Conservation (phyloP, 805 yeast species). For the Schwanniomyces polymorphus region DNA sequence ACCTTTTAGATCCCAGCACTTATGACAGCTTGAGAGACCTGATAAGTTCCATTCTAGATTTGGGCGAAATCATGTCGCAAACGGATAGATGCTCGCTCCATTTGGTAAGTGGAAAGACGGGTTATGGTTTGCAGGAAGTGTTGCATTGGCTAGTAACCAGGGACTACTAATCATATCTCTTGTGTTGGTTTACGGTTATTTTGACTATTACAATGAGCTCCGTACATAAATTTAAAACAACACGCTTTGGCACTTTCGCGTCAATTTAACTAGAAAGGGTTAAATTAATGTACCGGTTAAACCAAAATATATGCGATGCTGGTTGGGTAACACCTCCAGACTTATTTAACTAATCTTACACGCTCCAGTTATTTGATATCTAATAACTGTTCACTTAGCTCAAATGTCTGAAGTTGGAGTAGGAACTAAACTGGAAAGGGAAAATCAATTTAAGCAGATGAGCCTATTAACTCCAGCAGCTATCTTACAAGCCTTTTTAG, state of each 20-base stretch:
- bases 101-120: constrained; percentile 36
- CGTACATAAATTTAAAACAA: neutral
- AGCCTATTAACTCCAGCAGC: neutral
- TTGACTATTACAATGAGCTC: neutral
- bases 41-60: constrained; percentile 15
- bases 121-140: constrained; percentile 24
- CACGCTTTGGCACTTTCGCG: constrained; percentile 1
- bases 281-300: neutral
- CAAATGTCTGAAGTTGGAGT: neutral
- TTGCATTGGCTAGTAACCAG: constrained; percentile 26
- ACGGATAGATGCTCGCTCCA: constrained; percentile 24
- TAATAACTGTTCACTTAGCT: neutral
- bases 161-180: constrained; percentile 9
- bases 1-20: constrained; percentile 41
- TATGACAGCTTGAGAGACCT: constrained; percentile 10
- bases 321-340: neutral
- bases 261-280: constrained; percentile 1
- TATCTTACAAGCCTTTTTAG: constrained; percentile 12
- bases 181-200: neutral
- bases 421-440: neutral
- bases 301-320: constrained; percentile 1
- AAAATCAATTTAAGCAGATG: neutral
- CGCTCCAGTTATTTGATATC: neutral
- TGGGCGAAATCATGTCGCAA: constrained; percentile 17
- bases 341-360: neutral